Conservation (phyloP, 148 eudicot genomes). For the Rhododendron henanense region DNA sequence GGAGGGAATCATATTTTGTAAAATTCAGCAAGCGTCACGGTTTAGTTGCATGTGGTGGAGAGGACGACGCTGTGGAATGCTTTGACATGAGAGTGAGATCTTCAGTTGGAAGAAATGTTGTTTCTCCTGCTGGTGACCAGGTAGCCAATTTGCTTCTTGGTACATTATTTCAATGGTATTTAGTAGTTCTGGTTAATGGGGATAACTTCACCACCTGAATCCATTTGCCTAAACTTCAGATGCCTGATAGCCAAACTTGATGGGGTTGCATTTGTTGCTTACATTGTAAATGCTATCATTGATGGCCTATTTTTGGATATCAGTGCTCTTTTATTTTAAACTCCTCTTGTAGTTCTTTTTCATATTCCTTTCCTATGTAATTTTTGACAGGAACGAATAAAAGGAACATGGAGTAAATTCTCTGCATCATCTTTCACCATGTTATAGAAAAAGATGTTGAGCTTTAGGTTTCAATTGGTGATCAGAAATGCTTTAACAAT, state of each 20-base stretch:
- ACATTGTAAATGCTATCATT: background rate
- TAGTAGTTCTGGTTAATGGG: background rate
- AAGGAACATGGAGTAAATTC: background rate
- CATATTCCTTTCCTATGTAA: background rate
- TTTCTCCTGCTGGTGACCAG: conserved; percentile 58
- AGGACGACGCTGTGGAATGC: conserved; percentile 86
- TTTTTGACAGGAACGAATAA: background rate
- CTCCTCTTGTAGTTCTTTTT: background rate
- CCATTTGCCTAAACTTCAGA: background rate
- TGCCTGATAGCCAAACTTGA: background rate
- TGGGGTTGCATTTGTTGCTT: background rate
- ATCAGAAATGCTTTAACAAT: conserved; percentile 7
- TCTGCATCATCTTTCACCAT: background rate
- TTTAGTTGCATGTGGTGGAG: conserved; percentile 95
- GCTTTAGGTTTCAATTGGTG: background rate
- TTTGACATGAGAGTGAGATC: conserved; percentile 85
- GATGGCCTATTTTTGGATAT: background rate
- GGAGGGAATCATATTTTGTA: background rate
- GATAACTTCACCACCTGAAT: background rate
- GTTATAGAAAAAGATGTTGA: background rate
- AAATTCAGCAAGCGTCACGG: conserved; percentile 77
- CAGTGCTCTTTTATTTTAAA: background rate
- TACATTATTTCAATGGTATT: background rate
- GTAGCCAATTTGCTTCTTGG: conserved; percentile 23
- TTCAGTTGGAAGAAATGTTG: conserved; percentile 79